These are phyloP conservation scores for Leccinum arenicola DNA, from an alignment of 768 basidiomycete genomes.

Conservation along the genomic window DNA sequence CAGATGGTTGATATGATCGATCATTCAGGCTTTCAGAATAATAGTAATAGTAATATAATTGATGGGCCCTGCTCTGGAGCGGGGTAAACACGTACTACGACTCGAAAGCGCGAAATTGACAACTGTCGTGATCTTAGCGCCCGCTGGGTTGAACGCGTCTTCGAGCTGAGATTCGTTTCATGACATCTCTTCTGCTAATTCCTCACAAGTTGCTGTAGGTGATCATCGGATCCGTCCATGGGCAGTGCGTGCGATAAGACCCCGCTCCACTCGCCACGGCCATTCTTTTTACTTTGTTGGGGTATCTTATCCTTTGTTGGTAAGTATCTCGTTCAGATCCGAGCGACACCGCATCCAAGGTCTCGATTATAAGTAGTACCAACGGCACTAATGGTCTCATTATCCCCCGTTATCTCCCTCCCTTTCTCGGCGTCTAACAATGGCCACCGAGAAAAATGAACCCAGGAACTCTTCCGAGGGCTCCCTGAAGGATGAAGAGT, in stretches of 20 bases:
- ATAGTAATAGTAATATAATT: background rate
- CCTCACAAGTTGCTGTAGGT: no score
- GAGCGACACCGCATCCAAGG: background rate
- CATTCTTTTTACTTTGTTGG: background rate
- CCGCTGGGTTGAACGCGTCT: background rate
- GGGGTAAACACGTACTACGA: background rate
- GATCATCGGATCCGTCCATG: background rate
- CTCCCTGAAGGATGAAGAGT: constrained; percentile 27
- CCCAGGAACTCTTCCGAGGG: constrained; percentile 8
- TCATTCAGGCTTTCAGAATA: background rate
- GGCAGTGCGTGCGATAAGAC: background rate
- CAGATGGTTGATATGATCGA: background rate
- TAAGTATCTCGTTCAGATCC: background rate
- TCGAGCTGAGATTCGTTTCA: background rate
- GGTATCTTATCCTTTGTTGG: background rate
- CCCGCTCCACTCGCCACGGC: background rate
- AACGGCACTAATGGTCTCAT: background rate
- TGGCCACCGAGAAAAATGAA: constrained; percentile 24
- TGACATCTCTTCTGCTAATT: background rate
- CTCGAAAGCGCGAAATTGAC: no score
- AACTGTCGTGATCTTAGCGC: background rate
- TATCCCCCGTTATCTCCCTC: background rate
- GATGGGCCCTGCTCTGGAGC: background rate
- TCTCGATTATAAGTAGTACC: background rate
- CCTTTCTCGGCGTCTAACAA: background rate